Evolutionary conservation across 2,329 filamentous ascomycete genomes (phyloP).

Genomic region (Fusarium agapanthi): DNA sequence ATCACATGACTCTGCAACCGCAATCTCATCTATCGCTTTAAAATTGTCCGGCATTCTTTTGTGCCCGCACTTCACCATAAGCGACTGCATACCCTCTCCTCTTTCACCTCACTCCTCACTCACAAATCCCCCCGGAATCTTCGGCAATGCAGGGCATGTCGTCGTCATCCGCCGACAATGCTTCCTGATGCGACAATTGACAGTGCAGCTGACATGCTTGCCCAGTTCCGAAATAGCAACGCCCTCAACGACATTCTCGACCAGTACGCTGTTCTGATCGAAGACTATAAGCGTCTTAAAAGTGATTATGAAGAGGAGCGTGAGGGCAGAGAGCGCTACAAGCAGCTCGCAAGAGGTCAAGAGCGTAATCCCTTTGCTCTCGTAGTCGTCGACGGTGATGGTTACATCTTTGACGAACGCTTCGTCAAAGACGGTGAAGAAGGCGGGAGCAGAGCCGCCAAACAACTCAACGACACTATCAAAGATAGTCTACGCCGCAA

Average conservation of each 20-base stretch:
- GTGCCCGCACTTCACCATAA: constrained; percentile 11
- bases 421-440: constrained; percentile 58
- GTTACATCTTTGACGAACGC: constrained; percentile 61
- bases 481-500: constrained; percentile 57
- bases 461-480: constrained; percentile 60
- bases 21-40: not conserved
- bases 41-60: not conserved
- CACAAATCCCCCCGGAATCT: not conserved
- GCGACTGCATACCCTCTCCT: not conserved
- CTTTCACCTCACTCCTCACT: not conserved
- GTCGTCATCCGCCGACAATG: constrained; percentile 21
- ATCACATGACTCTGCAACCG: constrained; percentile 6
- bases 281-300: constrained; percentile 63
- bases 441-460: constrained; percentile 65
- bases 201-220: constrained; percentile 41
- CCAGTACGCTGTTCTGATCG: constrained; percentile 52
- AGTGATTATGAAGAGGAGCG: constrained; percentile 66
- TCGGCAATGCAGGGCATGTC: constrained; percentile 25
- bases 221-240: constrained; percentile 43
- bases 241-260: constrained; percentile 45
- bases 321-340: constrained; percentile 63
- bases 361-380: constrained; percentile 67
- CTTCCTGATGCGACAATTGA: constrained; percentile 34
- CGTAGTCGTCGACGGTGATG: constrained; percentile 70
- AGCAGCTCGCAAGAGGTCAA: constrained; percentile 58